Evolutionary conservation across 805 yeast species (phyloP), one percentile per base, ranked within the genome.

Genomic region (Yueomyces sp.): DNA sequence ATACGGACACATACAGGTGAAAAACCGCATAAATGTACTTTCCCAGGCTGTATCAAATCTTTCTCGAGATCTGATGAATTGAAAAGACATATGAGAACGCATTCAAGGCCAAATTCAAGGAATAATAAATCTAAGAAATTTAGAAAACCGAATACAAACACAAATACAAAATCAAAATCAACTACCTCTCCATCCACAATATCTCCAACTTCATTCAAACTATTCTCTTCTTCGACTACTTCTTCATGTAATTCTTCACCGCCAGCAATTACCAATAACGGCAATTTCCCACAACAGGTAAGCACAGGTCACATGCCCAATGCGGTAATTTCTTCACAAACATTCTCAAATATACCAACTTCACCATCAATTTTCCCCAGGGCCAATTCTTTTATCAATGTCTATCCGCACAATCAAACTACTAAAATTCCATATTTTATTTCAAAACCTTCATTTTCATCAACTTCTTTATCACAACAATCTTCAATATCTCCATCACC

Each of bases 1-100:
- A 81, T 87, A 52, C 70, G 95, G 45, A 86, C 95, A 7, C 95
- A 86, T 64, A 86, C 96, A 0, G 96, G 96, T 41, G 95, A 86
- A 60, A 84, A 85, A 59, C 95, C 95, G 2, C 92, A 84, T 57
- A 79, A 77, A 41, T 86, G 96, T 63, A 73, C 78, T 26, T 85
- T 74, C 52, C 87, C 92, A 1, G 85, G 85, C n/a, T 86, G 96
- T 64, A 62, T 77, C 43, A 85, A 87, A 62, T 70, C 82, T 49
- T 86, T 86, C 57, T 74, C 83, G 45, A 72, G 95, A 49, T 72
- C 80, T 29, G 95, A 87, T 63, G 95, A 86, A 64, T 70, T 86
- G 45, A 86, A 95, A 11, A 70, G 95, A 51, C 96, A 86, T 63
- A 69, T 82, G 41, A 68, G 94, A 49, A 87, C 83, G 43, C 96